Evolutionary conservation across 208 protist genomes (phyloP), one percentile per base, ranked within the genome.

Genomic region (Wallacemonas sp.): DNA sequence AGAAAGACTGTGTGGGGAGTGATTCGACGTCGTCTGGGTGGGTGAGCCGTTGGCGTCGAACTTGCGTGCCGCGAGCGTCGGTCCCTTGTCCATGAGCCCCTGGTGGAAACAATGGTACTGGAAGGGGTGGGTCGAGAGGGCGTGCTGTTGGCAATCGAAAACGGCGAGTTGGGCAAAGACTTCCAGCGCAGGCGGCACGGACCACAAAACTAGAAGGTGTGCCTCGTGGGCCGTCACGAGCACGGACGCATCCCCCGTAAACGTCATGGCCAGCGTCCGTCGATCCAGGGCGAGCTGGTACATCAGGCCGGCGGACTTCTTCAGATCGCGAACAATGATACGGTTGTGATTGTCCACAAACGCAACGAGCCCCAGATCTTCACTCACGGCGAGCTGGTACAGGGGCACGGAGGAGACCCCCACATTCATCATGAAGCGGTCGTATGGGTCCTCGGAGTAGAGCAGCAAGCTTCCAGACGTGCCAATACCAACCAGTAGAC

Each of bases 281-380:
- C 66, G 62, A 33, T 62, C 62, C 19, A 59, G 6, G 17, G 56
- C 21, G 1, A 77, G 39, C 9, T 26, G 17, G 34, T 72, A 49
- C 2, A 58, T 34, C 8, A 58, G 17, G 45, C 26, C 39, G 2
- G 34, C 17, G 12, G 66, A 15, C 30, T 68, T 63, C 60, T 86
- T 86, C 54, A 82, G 74, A 39, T 88, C 82, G 56, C 78, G 80
- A 1, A 88, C 22, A 70, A 80, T 72, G 30, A 85, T 71, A 12
- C 65, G 45, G 9, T 65, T 2, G 22, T 75, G 39, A 0, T 77
- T 72, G 62, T 87, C 82, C 51, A 74, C 66, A 39, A 82, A 84
- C 9, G 58, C 75, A n/a, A 77, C 68, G 11, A 85, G 62, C 9
- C 79, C 81, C n/a, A 88, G 60, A 45, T 84, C 75, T 34, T 88